Evolutionary conservation across 306 rosid species (phyloP), one percentile per base, ranked within the genome.

Genomic region (Lupinus albus): DNA sequence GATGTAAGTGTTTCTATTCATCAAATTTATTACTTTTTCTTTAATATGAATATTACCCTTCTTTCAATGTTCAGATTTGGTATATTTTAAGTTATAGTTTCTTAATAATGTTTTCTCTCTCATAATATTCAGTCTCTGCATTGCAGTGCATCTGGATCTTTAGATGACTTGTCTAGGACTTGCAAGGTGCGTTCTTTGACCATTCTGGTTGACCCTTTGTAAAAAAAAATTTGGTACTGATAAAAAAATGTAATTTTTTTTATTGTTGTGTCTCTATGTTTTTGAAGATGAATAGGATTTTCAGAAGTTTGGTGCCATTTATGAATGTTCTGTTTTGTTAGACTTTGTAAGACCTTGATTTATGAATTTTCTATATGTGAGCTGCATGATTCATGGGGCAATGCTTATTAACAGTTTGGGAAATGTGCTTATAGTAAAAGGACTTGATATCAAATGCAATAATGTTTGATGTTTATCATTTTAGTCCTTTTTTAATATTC

Each of bases 141-240:
- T 70, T 33, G 76, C 79, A 69, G 83, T 39, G 51, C 63, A 47
- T 54, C 76, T 2, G 66, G 45, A 4, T 41, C 62, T 25, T 61
- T 63, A 16, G 72, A 64, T 65, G 57, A 62, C 55, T 57, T 69
- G 66, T 54, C 77, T 33, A 55, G 49, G 16, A 70, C 70, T 32
- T 3, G 70, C 77, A 57, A 74, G 77, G 80, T 79, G 8, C 48
- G 68, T 48, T 68, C 36, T 68, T 65, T 28, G 15, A 35, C 48
- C 33, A 18, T 72, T 38, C 16, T 66, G 17, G 13, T 11, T 20
- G 6, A 61, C 25, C 67, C 70, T 45, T 61, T 61, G 39, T 42
- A 8, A 42, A n/a, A n/a, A n/a, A n/a, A n/a, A n/a, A 16, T 11
- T 53, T 3, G 4, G 30, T 25, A 2, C 4, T 2, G 2, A 2